phyloP scores from a whole-genome alignment of 2,329 filamentous ascomycete genomes.

The Penicillium sp. region DNA sequence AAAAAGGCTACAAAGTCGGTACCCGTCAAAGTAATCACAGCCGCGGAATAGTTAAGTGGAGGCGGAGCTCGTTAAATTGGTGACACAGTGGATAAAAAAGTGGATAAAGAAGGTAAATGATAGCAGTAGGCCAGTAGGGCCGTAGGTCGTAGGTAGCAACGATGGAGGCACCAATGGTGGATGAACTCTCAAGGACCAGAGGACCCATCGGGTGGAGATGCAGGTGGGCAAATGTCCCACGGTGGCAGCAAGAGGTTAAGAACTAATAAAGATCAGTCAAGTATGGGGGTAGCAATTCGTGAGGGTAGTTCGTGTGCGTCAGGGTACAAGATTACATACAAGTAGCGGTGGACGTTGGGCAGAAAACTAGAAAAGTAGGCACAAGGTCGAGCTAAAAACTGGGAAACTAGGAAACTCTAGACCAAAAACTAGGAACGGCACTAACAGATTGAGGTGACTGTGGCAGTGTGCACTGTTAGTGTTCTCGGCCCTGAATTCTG shows the following conservation, averaged over 20 bases:
- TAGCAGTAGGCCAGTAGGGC: not conserved
- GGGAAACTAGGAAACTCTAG: not conserved
- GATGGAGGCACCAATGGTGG: too few species aligned
- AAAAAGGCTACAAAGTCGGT: not conserved
- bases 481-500: constrained; percentile 14
- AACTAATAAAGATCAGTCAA: not conserved
- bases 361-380: constrained; percentile 14
- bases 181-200: not conserved
- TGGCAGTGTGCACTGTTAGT: too few species aligned
- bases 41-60: constrained; percentile 2
- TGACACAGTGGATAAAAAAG: not conserved
- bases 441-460: not conserved
- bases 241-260: not conserved
- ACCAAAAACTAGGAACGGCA: not conserved
- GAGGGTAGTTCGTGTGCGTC: constrained; percentile 2
- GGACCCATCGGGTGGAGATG: constrained; percentile 12
- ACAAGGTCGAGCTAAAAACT: not conserved
- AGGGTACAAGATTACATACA: not conserved
- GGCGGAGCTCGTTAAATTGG: not conserved
- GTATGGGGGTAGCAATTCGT: constrained; percentile 6
- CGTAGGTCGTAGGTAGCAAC: too few species aligned
- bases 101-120: not conserved
- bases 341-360: constrained; percentile 30
- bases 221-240: not conserved
- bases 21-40: not conserved